Evolutionary conservation across 1,284 basidiomycete genomes (phyloP), one percentile per base, ranked within the genome.

Genomic region (Caloboletus inedulis): DNA sequence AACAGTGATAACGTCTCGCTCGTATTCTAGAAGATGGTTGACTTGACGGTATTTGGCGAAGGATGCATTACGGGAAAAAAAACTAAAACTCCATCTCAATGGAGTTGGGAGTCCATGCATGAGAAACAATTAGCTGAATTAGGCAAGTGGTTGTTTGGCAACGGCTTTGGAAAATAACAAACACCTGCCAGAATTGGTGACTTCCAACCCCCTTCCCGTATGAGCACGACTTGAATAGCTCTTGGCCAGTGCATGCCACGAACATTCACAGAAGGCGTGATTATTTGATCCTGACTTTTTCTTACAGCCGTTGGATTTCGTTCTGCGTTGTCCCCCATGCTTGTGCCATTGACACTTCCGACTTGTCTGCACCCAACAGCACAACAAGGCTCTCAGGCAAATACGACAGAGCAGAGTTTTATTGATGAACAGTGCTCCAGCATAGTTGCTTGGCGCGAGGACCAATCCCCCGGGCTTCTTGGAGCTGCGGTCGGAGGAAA

Each of bases 401-500:
- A 53, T 43, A 33, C 49, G 33, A 52, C 51, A 18, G 65, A 71
- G 34, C 60, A 57, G 36, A 65, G 64, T 47, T 64, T 67, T 21
- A 29, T 58, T n/a, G 50, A 61, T 9, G 65, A 66, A 47, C 50
- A 43, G 4, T 56, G 51, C 18, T 51, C 66, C 7, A 54, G 33
- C 9, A 48, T 69, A 12, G 36, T 54, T 4, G 49, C 69, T 3
- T 66, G 69, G 69, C 47, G 56, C 10, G 45, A 55, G 6, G 35
- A 47, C 8, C 35, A 13, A 13, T 30, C 53, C 13, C 50, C 51
- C 2, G 48, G 52, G 9, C 43, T 44, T 23, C 47, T 58, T 25
- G 55, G 63, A n/a, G 57, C 43, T n/a, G 72, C 72, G 3, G 53
- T 73, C 3, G 73, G 73, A 9, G 69, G 65, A 29, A 55, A 65